Percentiles rank a stretch among this genome's conserved stretches.
Evolutionary conservation across 2,329 filamentous ascomycete species (phyloP).

Genomic region (Alternaria hordeiaustralica): DNA sequence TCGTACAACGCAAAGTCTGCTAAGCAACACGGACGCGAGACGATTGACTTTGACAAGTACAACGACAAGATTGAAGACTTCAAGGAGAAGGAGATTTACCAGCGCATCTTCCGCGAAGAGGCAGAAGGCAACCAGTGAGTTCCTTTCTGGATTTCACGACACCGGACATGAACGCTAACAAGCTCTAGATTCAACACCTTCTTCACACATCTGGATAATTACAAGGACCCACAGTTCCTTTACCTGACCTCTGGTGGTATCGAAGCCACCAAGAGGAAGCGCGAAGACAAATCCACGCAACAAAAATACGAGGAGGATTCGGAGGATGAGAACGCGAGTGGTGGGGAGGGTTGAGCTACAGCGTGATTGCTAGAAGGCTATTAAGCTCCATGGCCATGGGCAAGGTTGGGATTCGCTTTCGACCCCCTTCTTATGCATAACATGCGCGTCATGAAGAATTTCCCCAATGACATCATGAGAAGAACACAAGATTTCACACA

Average conservation of each 20-base stretch:
- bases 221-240: slow-evolving; percentile 56
- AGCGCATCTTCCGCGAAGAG: slow-evolving; percentile 88
- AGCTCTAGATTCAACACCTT: slow-evolving; percentile 52
- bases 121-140: slow-evolving; percentile 85
- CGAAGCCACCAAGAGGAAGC: slow-evolving; percentile 48
- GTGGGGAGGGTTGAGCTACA: slow-evolving; percentile 36
- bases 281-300: slow-evolving; percentile 36
- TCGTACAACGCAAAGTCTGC: slow-evolving; percentile 80
- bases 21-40: slow-evolving; percentile 67
- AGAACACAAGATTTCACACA: background rate
- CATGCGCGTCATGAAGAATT: background rate
- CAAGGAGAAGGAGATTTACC: slow-evolving; percentile 91
- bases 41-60: slow-evolving; percentile 79
- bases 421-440: background rate
- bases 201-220: slow-evolving; percentile 60
- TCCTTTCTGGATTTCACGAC: background rate
- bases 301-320: slow-evolving; percentile 42
- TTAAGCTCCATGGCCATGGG: background rate
- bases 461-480: background rate
- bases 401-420: background rate
- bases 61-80: slow-evolving; percentile 83
- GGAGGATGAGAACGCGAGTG: slow-evolving; percentile 45
- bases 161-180: slow-evolving; percentile 16
- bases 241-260: slow-evolving; percentile 58
- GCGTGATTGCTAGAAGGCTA: background rate